phyloP scores from a whole-genome alignment of 352 stramenopile genomes.

The Blastocystis sp. region DNA sequence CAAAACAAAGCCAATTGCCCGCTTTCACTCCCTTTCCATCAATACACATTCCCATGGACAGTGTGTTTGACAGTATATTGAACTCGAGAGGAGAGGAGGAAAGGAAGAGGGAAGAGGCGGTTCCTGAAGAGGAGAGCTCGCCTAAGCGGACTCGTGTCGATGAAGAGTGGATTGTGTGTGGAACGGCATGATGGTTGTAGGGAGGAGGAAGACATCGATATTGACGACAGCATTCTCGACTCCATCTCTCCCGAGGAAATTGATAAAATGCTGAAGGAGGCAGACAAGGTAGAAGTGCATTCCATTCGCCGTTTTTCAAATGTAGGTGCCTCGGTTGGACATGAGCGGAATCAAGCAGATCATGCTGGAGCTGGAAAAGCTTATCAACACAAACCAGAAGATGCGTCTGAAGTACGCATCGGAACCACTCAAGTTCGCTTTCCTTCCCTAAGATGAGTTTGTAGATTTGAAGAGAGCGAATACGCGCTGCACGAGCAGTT shows the following conservation, averaged over 20 bases:
- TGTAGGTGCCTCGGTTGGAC: slow-evolving; percentile 25
- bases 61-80: slow-evolving; percentile 63
- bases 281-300: slow-evolving; percentile 45
- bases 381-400: slow-evolving; percentile 46
- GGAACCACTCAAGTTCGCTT: slow-evolving; percentile 28
- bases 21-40: not conserved
- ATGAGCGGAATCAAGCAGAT: slow-evolving; percentile 54
- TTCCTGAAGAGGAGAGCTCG: not conserved
- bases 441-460: not conserved
- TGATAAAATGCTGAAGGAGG: slow-evolving; percentile 45
- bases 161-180: slow-evolving; percentile 26
- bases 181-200: not conserved
- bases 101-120: slow-evolving; percentile 2
- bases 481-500: slow-evolving; percentile 53
- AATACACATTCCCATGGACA: slow-evolving; percentile 8
- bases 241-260: slow-evolving; percentile 37
- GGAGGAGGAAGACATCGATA: slow-evolving; percentile 40
- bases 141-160: not conserved
- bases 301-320: not conserved
- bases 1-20: not conserved
- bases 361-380: slow-evolving; percentile 23
- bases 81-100: slow-evolving; percentile 17
- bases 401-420: slow-evolving; percentile 51
- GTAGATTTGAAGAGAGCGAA: slow-evolving; percentile 63
- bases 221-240: slow-evolving; percentile 17